Conservation (phyloP, 2,329 filamentous ascomycete species). For the Coniochaeta sp. region DNA sequence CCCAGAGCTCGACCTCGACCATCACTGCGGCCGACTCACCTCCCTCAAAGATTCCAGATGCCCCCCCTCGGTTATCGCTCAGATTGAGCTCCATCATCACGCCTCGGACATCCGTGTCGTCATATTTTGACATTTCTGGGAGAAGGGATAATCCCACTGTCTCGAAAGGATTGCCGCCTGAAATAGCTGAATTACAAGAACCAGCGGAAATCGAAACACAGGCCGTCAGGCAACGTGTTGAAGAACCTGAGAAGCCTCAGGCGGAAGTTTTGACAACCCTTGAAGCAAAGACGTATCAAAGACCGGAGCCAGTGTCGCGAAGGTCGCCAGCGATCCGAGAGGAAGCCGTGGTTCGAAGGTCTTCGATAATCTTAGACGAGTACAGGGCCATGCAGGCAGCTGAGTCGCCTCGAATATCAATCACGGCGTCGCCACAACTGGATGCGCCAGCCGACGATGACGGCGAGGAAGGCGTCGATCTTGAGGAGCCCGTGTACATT, state of each 20-base stretch:
- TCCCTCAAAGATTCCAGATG: conserved; percentile 11
- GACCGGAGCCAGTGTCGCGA: background rate
- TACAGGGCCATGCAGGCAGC: background rate
- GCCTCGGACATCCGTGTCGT: conserved; percentile 8
- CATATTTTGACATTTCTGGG: conserved; percentile 15
- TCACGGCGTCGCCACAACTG: background rate
- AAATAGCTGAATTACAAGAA: background rate
- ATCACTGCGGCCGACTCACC: conserved; percentile 14
- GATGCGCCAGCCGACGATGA: conserved; percentile 5
- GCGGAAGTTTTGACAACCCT: background rate
- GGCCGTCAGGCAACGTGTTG: background rate
- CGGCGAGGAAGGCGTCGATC: conserved; percentile 11
- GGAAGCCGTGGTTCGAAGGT: background rate
- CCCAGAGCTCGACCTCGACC: conserved; percentile 13
- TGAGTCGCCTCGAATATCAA: background rate
- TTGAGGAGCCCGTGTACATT: conserved; percentile 38
- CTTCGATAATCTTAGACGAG: background rate
- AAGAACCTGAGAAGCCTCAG: background rate
- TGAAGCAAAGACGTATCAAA: background rate
- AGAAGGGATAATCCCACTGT: background rate
- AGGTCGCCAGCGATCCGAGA: background rate
- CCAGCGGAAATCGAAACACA: background rate
- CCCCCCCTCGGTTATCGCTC: conserved; percentile 16
- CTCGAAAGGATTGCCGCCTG: background rate
- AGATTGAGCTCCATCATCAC: conserved; percentile 15